phyloP scores from a whole-genome alignment of 208 protist genomes.

The Wallacemonas sp. region DNA sequence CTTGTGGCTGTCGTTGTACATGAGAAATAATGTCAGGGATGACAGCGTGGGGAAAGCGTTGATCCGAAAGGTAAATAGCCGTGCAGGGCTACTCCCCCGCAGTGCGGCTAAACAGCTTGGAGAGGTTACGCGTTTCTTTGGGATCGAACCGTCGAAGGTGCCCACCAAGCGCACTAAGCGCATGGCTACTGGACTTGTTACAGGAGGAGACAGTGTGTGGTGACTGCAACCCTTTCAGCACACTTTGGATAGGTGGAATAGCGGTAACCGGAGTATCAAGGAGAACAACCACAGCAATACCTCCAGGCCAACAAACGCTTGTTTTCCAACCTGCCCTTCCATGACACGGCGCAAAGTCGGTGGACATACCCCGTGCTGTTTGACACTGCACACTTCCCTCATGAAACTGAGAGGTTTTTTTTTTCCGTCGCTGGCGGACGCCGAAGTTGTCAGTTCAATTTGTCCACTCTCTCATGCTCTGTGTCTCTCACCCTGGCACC shows the following conservation, averaged over 20 bases:
- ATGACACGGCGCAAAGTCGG: too few relatives aligned
- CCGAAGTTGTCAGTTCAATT: too few relatives aligned
- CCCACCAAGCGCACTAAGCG: neutral
- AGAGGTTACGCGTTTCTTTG: slow-evolving; percentile 21
- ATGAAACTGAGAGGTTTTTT: too few relatives aligned
- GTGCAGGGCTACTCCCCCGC: neutral
- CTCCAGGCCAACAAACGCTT: too few relatives aligned
- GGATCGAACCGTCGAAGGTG: neutral
- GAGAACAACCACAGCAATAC: too few relatives aligned
- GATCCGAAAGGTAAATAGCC: slow-evolving; percentile 12
- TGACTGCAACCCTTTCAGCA: neutral
- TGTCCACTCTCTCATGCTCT: too few relatives aligned
- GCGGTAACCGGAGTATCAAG: too few relatives aligned
- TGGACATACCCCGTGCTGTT: too few relatives aligned
- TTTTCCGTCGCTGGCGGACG: too few relatives aligned
- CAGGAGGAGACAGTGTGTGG: neutral
- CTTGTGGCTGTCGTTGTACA: slow-evolving; percentile 68
- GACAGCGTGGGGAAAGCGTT: slow-evolving; percentile 65
- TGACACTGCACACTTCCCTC: neutral
- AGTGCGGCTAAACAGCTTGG: slow-evolving; percentile 7
- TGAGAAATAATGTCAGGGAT: slow-evolving; percentile 47
- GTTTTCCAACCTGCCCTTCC: too few relatives aligned
- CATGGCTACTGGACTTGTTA: neutral
- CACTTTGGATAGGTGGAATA: too few relatives aligned
- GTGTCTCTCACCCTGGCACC: too few relatives aligned